Base-by-base conservation (phyloP, 306 rosid species). In the Prunus campanulata region DNA sequence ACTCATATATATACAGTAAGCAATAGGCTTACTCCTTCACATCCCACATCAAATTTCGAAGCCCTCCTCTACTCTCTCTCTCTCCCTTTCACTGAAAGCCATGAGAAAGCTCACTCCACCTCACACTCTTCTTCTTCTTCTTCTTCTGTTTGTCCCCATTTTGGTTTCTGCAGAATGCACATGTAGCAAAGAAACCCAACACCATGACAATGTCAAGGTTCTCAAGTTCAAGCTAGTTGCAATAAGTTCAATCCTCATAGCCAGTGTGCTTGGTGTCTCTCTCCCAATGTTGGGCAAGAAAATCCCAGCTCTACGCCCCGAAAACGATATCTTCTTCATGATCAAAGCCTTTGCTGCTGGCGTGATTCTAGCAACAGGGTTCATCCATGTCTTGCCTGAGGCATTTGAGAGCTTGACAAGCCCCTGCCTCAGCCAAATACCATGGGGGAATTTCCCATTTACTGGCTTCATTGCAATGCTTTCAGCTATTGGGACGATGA, bases 301-400 rank as follows among this genome's bases (percentile, higher is more conserved):
- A 0, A 18, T 60, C 3, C 69, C 86, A 20, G 30, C 72, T 29
- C 61, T 91, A 16, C 75, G 78, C 18, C 89, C 88, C 6, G 88
- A 86, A 13, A 85, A 80, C 42, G 80, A 77, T 22, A 55, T 88
- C 5, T 88, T 85, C 51, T 86, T 87, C 74, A 13, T 86, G 22
- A 69, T 89, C 35, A 91, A 89, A 39, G 86, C 93, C 59, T 91
- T 89, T 55, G 91, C 92, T 1, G 92, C 93, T 6, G 95, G 93
- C 0, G 88, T 91, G 74, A 89, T 91, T 54, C 73, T 91, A 15
- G 95, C 97, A 2, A 91, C 95, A 0, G 97, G 91, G 13, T 88
- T 89, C 76, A 68, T 91, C 54, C 95, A 91, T 67, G 71, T 91
- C 18, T 75, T 91, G 51, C 95, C 92, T 0, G 93, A 89, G 39